Base-by-base conservation (phyloP, 495 filamentous ascomycete genomes). In the Immersiella caudata region DNA sequence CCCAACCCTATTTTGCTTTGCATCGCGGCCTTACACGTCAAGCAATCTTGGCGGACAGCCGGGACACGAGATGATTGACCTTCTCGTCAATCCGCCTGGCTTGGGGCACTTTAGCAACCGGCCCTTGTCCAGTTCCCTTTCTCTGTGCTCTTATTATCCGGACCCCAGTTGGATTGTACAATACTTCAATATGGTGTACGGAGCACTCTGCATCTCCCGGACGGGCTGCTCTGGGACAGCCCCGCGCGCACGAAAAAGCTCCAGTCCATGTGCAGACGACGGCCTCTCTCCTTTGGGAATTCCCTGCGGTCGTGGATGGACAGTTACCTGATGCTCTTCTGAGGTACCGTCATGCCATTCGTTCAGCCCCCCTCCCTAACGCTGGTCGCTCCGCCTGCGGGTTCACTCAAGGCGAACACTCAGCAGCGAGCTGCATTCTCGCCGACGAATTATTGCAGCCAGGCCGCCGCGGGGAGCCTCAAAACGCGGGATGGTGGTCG, bases 401-500 rank as follows among this genome's bases (percentile, higher is more conserved):
- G 56, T 59, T 59, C 56, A 33, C 26, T 20, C 18, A 21, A 36
- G 27, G 33, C 57, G 27, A 59, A 33, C 57, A 59, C 57, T 59
- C 57, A 33, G 57, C 40, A 46, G 11, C 40, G 33, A 27, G 27
- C 57, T 59, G 57, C 57, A 59, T 20, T 27, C 26, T 21, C 21
- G 27, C 14, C 40, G 57, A 29, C 59, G 60, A 62, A 51, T 62
- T 62, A 2, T 55, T 22, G 62, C 46, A 36, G 18, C 12, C 62
- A 40, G 18, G n/a, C 6, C 18, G 26, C 29, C 14, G 62, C 62
- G 62, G 63, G 62, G 62, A 65, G 62, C 51, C 62, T 58, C 62
- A 65, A 62, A 27, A 50, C 61, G 61, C 63, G 63, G 63, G 63
- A 65, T 35, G 62, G 21, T 52, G 63, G 63, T 5, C 50, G 40